A percentile compares a stretch with the other conserved stretches of the same genome.
phyloP scores from a whole-genome alignment of 2,329 filamentous ascomycete species.

The Fusarium illudens region DNA sequence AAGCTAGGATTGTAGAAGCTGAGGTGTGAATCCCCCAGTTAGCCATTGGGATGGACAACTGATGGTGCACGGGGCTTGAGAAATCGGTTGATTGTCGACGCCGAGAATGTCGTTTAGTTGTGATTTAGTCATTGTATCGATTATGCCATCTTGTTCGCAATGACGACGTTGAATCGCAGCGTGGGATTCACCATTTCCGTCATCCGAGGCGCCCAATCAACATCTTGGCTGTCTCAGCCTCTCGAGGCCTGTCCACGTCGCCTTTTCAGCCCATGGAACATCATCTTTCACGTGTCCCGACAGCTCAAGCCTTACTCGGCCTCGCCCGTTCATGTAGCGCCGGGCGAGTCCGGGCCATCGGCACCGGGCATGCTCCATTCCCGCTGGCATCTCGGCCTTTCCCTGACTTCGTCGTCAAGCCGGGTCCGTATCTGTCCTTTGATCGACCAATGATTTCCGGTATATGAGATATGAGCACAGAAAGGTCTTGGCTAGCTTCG shows the following conservation, averaged over 20 bases:
- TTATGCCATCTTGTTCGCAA: conserved; percentile 32
- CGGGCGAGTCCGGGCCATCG: conserved; percentile 19
- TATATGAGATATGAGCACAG: neutral
- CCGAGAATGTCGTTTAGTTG: conserved; percentile 9
- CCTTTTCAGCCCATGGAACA: neutral
- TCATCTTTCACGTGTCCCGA: neutral
- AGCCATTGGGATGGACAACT: neutral
- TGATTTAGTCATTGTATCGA: conserved; percentile 11
- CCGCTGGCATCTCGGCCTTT: neutral
- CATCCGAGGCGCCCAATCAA: conserved; percentile 16
- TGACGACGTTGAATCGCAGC: conserved; percentile 23
- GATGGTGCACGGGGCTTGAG: neutral
- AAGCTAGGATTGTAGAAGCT: neutral
- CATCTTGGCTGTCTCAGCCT: conserved; percentile 1
- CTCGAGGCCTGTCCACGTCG: neutral
- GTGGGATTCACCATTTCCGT: conserved; percentile 5
- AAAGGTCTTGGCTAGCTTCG: neutral
- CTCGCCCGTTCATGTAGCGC: conserved; percentile 1
- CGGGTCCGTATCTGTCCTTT: neutral
- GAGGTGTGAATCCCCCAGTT: neutral
- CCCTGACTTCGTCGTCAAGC: conserved; percentile 2
- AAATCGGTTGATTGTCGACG: neutral
- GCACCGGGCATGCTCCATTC: conserved; percentile 11
- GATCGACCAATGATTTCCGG: neutral
- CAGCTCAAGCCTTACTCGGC: neutral